Conservation (phyloP, 192 early-diverging fungal genomes). For the Phycomyces nitens region DNA sequence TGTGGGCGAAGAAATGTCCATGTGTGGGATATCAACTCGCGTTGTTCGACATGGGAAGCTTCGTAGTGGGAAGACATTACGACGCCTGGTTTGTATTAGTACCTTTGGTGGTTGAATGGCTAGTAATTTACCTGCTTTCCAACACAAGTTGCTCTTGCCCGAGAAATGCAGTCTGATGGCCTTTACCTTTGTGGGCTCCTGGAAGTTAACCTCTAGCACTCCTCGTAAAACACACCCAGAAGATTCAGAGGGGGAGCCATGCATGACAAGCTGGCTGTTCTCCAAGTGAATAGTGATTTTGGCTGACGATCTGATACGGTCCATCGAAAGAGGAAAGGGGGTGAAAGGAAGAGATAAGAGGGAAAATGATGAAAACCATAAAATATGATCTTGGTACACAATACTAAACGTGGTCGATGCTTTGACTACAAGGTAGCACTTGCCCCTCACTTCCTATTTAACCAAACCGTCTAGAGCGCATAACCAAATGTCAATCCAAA, state of each 20-base stretch:
- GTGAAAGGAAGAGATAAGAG: neutral
- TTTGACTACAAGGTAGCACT: slow-evolving; percentile 3
- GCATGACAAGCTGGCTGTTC: slow-evolving; percentile 34
- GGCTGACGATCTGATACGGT: slow-evolving; percentile 1
- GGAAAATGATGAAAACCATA: neutral
- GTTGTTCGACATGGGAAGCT: slow-evolving; percentile 23
- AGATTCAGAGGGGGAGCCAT: slow-evolving; percentile 35
- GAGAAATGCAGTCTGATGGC: slow-evolving; percentile 44
- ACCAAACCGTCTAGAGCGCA: too few species aligned
- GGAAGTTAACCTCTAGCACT: slow-evolving; percentile 41
- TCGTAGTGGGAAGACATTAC: neutral
- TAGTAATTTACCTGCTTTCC: slow-evolving; percentile 36
- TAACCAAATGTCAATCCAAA: too few species aligned
- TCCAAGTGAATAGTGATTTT: slow-evolving; percentile 36
- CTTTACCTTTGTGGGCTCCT: slow-evolving; percentile 45
- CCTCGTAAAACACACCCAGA: slow-evolving; percentile 52
- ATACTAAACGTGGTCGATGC: neutral
- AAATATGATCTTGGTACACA: too few species aligned
- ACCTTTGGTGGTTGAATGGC: neutral
- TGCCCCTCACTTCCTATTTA: too few species aligned
- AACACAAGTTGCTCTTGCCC: slow-evolving; percentile 46
- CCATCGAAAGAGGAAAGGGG: slow-evolving; percentile 9
- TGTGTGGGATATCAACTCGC: slow-evolving; percentile 42
- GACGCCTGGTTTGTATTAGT: too few species aligned
- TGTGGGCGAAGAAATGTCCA: slow-evolving; percentile 49